phyloP scores from a whole-genome alignment of 2,329 filamentous ascomycete species.

The Dactylellina cionopaga region DNA sequence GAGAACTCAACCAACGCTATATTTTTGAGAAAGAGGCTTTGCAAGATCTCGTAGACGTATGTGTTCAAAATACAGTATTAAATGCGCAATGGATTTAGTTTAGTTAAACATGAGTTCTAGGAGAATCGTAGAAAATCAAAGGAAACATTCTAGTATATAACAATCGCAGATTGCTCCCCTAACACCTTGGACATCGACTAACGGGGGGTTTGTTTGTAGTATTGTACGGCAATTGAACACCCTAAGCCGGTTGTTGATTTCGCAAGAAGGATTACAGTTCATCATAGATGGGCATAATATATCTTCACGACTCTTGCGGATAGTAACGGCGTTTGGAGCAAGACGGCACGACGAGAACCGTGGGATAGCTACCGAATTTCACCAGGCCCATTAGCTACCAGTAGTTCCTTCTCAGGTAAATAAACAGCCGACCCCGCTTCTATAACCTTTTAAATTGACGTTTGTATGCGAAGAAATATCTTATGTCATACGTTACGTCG shows the following conservation, averaged over 20 bases:
- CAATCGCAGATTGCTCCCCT: background rate
- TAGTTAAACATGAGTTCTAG: background rate
- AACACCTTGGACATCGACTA: background rate
- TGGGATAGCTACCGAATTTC: conserved; percentile 39
- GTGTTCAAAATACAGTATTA: background rate
- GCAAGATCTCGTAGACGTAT: conserved; percentile 15
- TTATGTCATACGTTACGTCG: conserved; percentile 29
- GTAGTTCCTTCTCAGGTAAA: too few species aligned
- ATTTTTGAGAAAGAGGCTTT: conserved; percentile 8
- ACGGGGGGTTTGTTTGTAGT: background rate
- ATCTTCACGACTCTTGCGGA: conserved; percentile 18
- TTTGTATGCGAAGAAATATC: conserved; percentile 19
- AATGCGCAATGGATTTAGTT: background rate
- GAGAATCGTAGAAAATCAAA: conserved; percentile 11
- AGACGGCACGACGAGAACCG: conserved; percentile 26
- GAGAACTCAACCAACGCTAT: background rate
- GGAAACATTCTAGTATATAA: conserved; percentile 19
- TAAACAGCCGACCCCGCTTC: background rate
- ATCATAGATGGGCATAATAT: conserved; percentile 18
- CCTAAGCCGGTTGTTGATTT: conserved; percentile 20
- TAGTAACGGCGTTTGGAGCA: conserved; percentile 24
- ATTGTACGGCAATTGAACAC: conserved; percentile 32
- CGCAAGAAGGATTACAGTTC: conserved; percentile 11
- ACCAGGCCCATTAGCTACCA: background rate
- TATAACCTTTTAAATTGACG: background rate